These are phyloP conservation scores for Phytophthora tubulina DNA, from an alignment of 352 stramenopile species.

Conservation along the genomic window DNA sequence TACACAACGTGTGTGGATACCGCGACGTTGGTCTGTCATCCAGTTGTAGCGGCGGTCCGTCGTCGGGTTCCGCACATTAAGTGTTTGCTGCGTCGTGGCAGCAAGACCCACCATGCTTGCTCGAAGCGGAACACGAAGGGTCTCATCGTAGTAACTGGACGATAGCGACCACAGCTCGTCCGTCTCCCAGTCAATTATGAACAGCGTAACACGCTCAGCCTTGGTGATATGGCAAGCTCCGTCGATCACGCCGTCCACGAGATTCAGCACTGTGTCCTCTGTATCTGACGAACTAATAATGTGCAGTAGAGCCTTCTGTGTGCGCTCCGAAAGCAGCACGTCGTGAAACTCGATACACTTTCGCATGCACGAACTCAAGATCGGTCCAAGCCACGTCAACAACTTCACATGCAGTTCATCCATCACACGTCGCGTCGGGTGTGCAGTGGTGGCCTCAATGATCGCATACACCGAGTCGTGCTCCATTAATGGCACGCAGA, in stretches of 20 bases:
- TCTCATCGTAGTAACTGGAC: slow-evolving; percentile 79
- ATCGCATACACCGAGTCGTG: slow-evolving; percentile 84
- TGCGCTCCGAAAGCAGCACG: slow-evolving; percentile 82
- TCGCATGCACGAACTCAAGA: slow-evolving; percentile 85
- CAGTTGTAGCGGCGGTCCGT: slow-evolving; percentile 66
- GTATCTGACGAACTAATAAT: slow-evolving; percentile 88
- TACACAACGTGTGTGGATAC: slow-evolving; percentile 74
- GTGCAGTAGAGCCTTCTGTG: slow-evolving; percentile 85
- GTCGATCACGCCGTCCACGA: slow-evolving; percentile 86
- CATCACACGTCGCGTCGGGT: slow-evolving; percentile 48
- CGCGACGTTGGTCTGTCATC: slow-evolving; percentile 62
- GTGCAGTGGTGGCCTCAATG: slow-evolving; percentile 69
- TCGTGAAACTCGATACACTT: slow-evolving; percentile 91
- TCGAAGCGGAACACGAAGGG: slow-evolving; percentile 67
- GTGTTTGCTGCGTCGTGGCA: slow-evolving; percentile 63
- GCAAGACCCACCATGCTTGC: slow-evolving; percentile 71
- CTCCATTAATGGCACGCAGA: slow-evolving; percentile 79
- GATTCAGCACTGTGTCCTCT: slow-evolving; percentile 85
- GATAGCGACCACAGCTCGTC: slow-evolving; percentile 86
- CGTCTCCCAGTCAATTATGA: slow-evolving; percentile 88
- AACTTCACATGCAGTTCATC: slow-evolving; percentile 79
- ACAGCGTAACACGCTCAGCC: slow-evolving; percentile 77
- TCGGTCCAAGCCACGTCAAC: slow-evolving; percentile 81
- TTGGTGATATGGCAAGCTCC: slow-evolving; percentile 86
- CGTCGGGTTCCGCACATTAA: slow-evolving; percentile 80